These are phyloP conservation scores for Cryptococcus hybrid DNA, from an alignment of 1,284 basidiomycete genomes.

Conservation along the genomic window DNA sequence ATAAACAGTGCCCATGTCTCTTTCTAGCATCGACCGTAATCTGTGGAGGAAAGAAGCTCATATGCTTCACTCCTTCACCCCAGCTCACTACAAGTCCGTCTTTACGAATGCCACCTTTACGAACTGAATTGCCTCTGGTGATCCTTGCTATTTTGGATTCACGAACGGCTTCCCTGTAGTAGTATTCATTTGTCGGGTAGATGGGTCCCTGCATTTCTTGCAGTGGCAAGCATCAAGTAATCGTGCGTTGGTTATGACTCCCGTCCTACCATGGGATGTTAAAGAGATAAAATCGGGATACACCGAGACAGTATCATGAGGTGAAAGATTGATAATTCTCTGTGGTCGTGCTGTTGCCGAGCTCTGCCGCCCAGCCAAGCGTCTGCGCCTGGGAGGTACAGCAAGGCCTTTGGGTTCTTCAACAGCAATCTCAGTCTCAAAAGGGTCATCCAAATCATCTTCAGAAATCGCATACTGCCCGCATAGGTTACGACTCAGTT, in stretches of 20 bases:
- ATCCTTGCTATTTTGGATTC: conserved; percentile 1
- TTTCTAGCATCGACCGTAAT: conserved; percentile 2
- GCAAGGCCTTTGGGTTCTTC: not conserved
- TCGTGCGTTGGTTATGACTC: conserved; percentile 44
- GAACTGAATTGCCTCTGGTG: not conserved
- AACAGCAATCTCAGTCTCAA: not conserved
- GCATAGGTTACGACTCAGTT: conserved; percentile 16
- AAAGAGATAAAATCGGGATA: conserved; percentile 7
- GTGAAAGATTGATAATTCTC: not conserved
- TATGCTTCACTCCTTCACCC: not conserved
- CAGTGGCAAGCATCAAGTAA: conserved; percentile 63
- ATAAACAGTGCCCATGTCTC: not conserved
- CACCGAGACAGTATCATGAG: conserved; percentile 1
- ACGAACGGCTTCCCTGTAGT: conserved; percentile 43
- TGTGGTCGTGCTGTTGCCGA: not conserved
- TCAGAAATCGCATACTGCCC: conserved; percentile 9
- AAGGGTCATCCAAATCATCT: conserved; percentile 9
- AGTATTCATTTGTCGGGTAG: conserved; percentile 73
- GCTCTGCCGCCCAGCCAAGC: not conserved
- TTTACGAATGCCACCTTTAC: not conserved
- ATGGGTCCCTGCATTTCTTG: conserved; percentile 63
- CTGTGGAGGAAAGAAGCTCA: not conserved
- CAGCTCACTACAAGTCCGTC: conserved; percentile 1
- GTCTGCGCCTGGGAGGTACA: not conserved
- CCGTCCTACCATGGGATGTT: not conserved